Conservation (phyloP, 2,329 filamentous ascomycete genomes). For the Xylariales sp. region DNA sequence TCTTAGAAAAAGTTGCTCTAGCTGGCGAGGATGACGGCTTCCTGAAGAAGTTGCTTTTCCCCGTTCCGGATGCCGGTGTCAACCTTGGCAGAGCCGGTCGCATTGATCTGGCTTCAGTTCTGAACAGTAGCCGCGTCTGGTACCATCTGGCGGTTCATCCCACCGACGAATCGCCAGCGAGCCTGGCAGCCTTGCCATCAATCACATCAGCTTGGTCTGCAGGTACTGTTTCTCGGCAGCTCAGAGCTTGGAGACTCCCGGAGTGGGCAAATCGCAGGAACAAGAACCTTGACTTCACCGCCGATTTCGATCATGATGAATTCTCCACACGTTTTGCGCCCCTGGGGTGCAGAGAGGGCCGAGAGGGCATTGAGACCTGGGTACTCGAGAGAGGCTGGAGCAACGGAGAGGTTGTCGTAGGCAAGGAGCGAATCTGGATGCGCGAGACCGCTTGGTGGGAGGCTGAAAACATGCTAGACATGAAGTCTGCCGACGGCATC, state of each 20-base stretch:
- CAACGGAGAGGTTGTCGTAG: conserved; percentile 91
- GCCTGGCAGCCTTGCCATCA: conserved; percentile 66
- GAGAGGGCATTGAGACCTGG: conserved; percentile 92
- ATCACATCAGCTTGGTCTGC: conserved; percentile 89
- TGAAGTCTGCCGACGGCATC: conserved; percentile 57
- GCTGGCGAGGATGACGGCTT: conserved; percentile 81
- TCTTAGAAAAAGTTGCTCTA: conserved; percentile 82
- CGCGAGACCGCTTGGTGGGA: conserved; percentile 96
- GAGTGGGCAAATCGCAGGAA: conserved; percentile 96
- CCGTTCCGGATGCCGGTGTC: conserved; percentile 72
- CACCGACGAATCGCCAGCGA: conserved; percentile 77
- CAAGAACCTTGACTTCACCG: conserved; percentile 89
- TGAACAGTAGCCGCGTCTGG: conserved; percentile 88
- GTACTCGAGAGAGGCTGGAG: conserved; percentile 94
- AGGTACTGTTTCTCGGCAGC: conserved; percentile 83
- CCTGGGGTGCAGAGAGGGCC: conserved; percentile 84
- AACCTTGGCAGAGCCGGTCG: conserved; percentile 73
- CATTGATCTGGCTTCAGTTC: conserved; percentile 68
- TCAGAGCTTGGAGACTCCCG: conserved; percentile 87
- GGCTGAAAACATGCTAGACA: conserved; percentile 90
- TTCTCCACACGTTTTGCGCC: conserved; percentile 78
- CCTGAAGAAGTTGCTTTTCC: conserved; percentile 76
- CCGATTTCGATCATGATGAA: conserved; percentile 92
- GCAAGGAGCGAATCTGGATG: conserved; percentile 92
- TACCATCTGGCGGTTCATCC: conserved; percentile 91